Evolutionary conservation across 768 basidiomycete genomes (phyloP).

Genomic region (Termitomyces sp.): DNA sequence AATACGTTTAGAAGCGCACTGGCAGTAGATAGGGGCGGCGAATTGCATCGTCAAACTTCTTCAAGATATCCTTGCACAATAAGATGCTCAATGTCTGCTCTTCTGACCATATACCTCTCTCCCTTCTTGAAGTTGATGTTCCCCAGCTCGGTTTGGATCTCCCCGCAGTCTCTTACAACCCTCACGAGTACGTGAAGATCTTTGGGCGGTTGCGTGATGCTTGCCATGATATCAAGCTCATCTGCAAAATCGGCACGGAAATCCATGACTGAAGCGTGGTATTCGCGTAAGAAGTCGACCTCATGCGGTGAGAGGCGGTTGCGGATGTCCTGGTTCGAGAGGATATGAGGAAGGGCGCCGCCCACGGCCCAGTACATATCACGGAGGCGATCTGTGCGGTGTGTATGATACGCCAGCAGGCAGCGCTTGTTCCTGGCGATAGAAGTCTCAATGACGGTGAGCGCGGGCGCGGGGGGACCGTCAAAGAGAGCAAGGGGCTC

Average conservation of each 20-base stretch:
- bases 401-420: constrained; percentile 87
- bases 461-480: constrained; percentile 45
- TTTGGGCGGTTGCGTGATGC: constrained; percentile 78
- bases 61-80: constrained; percentile 93
- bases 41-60: constrained; percentile 45
- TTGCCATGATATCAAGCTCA: constrained; percentile 82
- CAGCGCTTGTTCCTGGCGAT: constrained; percentile 94
- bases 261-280: constrained; percentile 74
- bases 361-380: constrained; percentile 89
- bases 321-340: constrained; percentile 61
- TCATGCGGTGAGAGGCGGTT: constrained; percentile 74
- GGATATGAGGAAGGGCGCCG: constrained; percentile 80
- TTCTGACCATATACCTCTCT: constrained; percentile 81
- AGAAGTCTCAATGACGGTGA: constrained; percentile 85
- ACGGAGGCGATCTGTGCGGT: constrained; percentile 76
- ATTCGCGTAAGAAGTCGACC: constrained; percentile 49
- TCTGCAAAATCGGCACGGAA: constrained; percentile 82
- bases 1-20: background rate
- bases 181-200: constrained; percentile 85
- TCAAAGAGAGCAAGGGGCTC: constrained; percentile 32
- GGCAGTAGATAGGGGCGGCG: background rate
- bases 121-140: constrained; percentile 88
- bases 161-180: constrained; percentile 85
- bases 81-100: constrained; percentile 89
- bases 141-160: constrained; percentile 88